phyloP scores from a whole-genome alignment of 2,329 filamentous ascomycete species.

The Sarocladiaceae sp. region DNA sequence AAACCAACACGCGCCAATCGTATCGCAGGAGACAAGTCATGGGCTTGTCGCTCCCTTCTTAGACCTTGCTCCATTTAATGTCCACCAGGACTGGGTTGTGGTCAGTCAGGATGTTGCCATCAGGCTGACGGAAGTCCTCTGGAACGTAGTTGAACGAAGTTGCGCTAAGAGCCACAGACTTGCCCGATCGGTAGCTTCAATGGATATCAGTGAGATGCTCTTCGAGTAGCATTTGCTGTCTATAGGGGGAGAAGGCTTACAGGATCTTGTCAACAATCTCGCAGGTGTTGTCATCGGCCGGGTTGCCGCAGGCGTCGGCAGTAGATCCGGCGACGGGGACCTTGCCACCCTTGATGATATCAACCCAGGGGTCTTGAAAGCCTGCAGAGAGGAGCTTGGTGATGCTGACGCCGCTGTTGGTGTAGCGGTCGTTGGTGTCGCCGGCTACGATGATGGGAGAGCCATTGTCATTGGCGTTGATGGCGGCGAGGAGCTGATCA shows the following conservation, averaged over 20 bases:
- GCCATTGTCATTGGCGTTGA: constrained; percentile 47
- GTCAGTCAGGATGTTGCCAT: constrained; percentile 53
- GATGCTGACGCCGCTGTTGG: constrained; percentile 33
- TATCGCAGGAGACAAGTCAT: no score
- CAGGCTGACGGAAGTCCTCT: constrained; percentile 47
- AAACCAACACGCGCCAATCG: no score
- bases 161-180: constrained; percentile 39
- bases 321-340: constrained; percentile 34
- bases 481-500: constrained; percentile 52
- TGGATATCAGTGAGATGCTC: no score
- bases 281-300: constrained; percentile 45
- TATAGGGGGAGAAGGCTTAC: constrained; percentile 18
- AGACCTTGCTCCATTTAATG: constrained; percentile 33
- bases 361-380: constrained; percentile 54
- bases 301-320: constrained; percentile 47
- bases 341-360: constrained; percentile 42
- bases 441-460: constrained; percentile 59
- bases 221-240: no score
- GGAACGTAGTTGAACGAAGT: constrained; percentile 50
- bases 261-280: constrained; percentile 64
- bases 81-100: constrained; percentile 57
- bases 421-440: constrained; percentile 61
- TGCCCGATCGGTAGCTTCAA: constrained; percentile 43
- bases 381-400: constrained; percentile 45
- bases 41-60: no score